A percentile compares a stretch with the other conserved stretches of the same genome.
phyloP scores from a whole-genome alignment of 2,329 filamentous ascomycete genomes.

The Capronia americana region DNA sequence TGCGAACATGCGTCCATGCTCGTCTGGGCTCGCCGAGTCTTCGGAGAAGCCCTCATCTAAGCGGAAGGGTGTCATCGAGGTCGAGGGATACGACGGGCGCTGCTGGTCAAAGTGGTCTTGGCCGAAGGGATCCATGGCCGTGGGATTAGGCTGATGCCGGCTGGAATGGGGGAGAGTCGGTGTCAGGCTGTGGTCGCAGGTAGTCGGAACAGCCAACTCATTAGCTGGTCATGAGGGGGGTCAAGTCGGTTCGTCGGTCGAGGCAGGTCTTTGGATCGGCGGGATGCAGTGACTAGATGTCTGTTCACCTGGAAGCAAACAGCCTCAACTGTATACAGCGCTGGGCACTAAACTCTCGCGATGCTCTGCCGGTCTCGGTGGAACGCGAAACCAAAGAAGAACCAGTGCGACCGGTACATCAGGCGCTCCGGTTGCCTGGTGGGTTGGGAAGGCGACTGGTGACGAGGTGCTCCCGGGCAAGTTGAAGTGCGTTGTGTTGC shows the following conservation, averaged over 20 bases:
- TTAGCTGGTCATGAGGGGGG: not conserved
- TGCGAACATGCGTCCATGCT: constrained; percentile 46
- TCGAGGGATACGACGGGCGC: constrained; percentile 15
- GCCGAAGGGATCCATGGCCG: constrained; percentile 20
- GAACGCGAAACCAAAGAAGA: not conserved
- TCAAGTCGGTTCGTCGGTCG: not conserved
- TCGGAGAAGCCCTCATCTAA: constrained; percentile 90
- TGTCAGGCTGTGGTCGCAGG: not conserved
- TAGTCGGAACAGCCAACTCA: not conserved
- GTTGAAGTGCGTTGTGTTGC: constrained; percentile 1
- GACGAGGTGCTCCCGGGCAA: not conserved
- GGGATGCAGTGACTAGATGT: constrained; percentile 6
- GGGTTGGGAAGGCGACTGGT: not conserved
- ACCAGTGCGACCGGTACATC: not conserved
- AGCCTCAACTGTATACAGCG: not conserved
- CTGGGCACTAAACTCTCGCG: not conserved
- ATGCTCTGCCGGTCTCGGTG: not conserved
- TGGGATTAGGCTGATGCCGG: not conserved
- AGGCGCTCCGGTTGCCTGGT: constrained; percentile 1
- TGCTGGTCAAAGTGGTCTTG: constrained; percentile 16
- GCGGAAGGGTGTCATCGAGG: constrained; percentile 53
- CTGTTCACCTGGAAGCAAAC: not conserved
- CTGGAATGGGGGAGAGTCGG: not conserved
- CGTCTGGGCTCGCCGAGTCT: constrained; percentile 58
- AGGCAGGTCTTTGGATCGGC: not conserved